Conservation (phyloP, 805 yeast species). For the Nakazawaea populi region DNA sequence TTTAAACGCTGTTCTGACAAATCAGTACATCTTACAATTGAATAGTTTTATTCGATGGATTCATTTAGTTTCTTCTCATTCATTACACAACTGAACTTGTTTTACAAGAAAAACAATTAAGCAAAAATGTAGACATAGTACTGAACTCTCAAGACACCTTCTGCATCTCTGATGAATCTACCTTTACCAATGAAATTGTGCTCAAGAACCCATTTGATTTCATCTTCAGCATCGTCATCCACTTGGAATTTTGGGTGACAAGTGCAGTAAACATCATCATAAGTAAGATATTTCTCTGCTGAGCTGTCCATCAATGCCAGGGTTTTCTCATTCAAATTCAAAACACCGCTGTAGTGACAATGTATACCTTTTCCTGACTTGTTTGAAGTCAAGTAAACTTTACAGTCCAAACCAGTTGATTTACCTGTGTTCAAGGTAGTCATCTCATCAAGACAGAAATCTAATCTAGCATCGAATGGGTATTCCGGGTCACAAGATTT, state of each 20-base stretch:
- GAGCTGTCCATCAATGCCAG: conserved; percentile 23
- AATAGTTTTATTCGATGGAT: no score
- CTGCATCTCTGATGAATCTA: conserved; percentile 43
- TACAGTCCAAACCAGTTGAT: conserved; percentile 40
- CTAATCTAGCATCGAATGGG: conserved; percentile 33
- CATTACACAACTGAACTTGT: no score
- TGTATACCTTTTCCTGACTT: conserved; percentile 34
- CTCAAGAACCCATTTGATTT: conserved; percentile 43
- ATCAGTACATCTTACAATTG: no score
- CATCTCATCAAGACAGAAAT: conserved; percentile 44
- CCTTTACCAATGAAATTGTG: conserved; percentile 55
- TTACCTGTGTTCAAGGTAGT: conserved; percentile 18
- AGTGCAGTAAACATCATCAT: conserved; percentile 44
- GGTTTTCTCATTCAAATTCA: conserved; percentile 30
- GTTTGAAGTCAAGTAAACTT: conserved; percentile 38
- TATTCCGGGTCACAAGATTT: conserved; percentile 29
- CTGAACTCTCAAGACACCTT: conserved; percentile 45
- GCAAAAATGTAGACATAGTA: conserved; percentile 40
- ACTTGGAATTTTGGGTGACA: conserved; percentile 39
- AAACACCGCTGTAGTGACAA: conserved; percentile 44
- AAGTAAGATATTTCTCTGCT: conserved; percentile 9
- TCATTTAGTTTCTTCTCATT: no score
- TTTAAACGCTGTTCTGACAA: no score
- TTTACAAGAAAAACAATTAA: neutral
- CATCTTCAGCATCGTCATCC: conserved; percentile 35